These are phyloP conservation scores for Lasiosphaeria hispida DNA, from an alignment of 495 filamentous ascomycete genomes.

Conservation along the genomic window DNA sequence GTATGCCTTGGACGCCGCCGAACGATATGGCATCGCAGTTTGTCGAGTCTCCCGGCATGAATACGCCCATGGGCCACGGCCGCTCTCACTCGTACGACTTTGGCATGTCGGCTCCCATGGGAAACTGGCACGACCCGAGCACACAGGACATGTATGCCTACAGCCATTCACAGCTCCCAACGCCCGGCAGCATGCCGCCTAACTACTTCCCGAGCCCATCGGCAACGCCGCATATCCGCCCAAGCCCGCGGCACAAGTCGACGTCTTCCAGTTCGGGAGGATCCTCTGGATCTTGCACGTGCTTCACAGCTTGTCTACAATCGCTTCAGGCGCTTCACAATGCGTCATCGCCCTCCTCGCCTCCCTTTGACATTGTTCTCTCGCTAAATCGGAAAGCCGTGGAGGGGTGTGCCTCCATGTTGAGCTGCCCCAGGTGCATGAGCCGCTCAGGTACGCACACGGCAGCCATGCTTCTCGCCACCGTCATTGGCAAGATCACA, in stretches of 20 bases:
- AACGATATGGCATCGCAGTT: slow-evolving; percentile 32
- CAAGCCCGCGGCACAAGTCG: slow-evolving; percentile 32
- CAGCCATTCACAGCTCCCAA: slow-evolving; percentile 27
- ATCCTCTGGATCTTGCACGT: slow-evolving; percentile 38
- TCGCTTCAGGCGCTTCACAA: slow-evolving; percentile 47
- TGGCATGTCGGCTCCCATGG: slow-evolving; percentile 31
- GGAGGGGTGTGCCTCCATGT: slow-evolving; percentile 46
- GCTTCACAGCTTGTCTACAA: slow-evolving; percentile 47
- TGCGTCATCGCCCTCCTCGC: slow-evolving; percentile 36
- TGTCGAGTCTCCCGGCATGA: slow-evolving; percentile 29
- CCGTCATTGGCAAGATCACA: slow-evolving; percentile 48
- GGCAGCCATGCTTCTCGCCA: slow-evolving; percentile 46
- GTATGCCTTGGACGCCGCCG: slow-evolving; percentile 39
- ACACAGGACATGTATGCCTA: slow-evolving; percentile 33
- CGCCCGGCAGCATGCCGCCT: slow-evolving; percentile 30
- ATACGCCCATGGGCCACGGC: slow-evolving; percentile 24
- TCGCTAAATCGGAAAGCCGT: slow-evolving; percentile 48
- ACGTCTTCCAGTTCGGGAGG: slow-evolving; percentile 19
- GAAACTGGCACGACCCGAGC: slow-evolving; percentile 17
- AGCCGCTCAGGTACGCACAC: slow-evolving; percentile 41
- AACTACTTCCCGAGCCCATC: slow-evolving; percentile 41
- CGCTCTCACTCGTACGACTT: slow-evolving; percentile 38
- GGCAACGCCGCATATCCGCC: slow-evolving; percentile 32
- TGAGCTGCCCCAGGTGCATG: slow-evolving; percentile 42
- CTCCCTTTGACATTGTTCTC: slow-evolving; percentile 45